These are phyloP conservation scores for Avicennia marina DNA, from an alignment of 257 asterid species.

Conservation along the genomic window DNA sequence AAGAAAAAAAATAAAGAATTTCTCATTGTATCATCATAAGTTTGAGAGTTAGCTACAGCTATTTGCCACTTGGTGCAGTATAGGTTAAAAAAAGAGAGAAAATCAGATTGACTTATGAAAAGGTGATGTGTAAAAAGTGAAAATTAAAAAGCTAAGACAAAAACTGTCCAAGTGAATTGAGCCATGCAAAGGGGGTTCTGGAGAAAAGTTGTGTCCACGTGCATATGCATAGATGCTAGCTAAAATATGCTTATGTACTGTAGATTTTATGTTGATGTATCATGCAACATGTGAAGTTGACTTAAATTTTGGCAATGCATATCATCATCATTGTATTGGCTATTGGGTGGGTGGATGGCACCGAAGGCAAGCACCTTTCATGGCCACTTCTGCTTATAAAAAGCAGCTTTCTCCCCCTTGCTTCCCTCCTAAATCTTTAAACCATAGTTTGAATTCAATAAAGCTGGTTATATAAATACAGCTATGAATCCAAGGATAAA, in stretches of 20 bases:
- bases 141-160: constrained; percentile 11
- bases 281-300: constrained; percentile 55
- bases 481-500: constrained; percentile 35
- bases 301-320: constrained; percentile 56
- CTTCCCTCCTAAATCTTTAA: constrained; percentile 27
- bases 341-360: constrained; percentile 35
- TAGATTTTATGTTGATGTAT: constrained; percentile 26
- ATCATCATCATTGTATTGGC: constrained; percentile 47
- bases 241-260: not conserved
- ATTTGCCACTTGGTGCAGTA: too few species aligned
- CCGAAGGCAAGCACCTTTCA: constrained; percentile 20
- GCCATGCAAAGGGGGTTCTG: constrained; percentile 40
- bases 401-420: constrained; percentile 13
- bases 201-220: constrained; percentile 31
- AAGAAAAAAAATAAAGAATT: too few species aligned
- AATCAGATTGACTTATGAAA: too few species aligned
- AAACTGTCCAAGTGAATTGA: constrained; percentile 17
- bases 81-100: too few species aligned
- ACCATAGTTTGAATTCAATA: constrained; percentile 11
- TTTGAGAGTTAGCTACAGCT: too few species aligned
- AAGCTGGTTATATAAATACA: not conserved
- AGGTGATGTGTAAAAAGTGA: constrained; percentile 16
- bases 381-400: constrained; percentile 33
- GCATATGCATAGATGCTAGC: constrained; percentile 5
- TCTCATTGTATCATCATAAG: too few species aligned